Percentiles rank a stretch among this genome's conserved stretches.
Conservation (phyloP, 305 asterid species). For the Fraxinus sp. region DNA sequence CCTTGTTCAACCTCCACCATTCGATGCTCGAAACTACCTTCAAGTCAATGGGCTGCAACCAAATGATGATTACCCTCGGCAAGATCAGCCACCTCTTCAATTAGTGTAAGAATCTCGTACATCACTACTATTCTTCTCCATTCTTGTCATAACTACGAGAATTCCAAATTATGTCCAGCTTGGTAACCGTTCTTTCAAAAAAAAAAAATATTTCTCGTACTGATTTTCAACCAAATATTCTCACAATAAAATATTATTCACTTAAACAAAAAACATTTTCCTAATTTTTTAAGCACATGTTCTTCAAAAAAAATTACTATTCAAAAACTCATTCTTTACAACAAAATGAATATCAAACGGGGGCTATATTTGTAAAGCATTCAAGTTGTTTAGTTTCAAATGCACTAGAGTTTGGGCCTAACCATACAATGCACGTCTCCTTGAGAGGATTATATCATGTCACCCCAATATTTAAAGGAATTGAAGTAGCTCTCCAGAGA, state of each 20-base stretch:
- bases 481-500: no score
- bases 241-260: no score
- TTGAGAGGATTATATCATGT: not conserved
- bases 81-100: conserved; percentile 56
- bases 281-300: no score
- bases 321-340: no score
- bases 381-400: not conserved
- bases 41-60: conserved; percentile 54
- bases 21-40: conserved; percentile 61
- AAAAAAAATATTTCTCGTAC: no score
- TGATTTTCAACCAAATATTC: no score
- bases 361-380: not conserved
- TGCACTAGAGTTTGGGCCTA: not conserved
- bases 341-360: no score
- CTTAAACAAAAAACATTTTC: no score
- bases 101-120: conserved; percentile 31
- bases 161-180: not conserved
- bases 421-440: not conserved
- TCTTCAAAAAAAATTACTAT: no score
- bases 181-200: no score
- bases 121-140: not conserved
- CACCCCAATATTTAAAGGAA: no score
- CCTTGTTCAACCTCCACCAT: conserved; percentile 44
- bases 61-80: conserved; percentile 41
- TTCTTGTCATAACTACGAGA: not conserved